Evolutionary conservation across 1,284 basidiomycete genomes (phyloP), one percentile per base, ranked within the genome.

Genomic region (Ganoderma multipileum): DNA sequence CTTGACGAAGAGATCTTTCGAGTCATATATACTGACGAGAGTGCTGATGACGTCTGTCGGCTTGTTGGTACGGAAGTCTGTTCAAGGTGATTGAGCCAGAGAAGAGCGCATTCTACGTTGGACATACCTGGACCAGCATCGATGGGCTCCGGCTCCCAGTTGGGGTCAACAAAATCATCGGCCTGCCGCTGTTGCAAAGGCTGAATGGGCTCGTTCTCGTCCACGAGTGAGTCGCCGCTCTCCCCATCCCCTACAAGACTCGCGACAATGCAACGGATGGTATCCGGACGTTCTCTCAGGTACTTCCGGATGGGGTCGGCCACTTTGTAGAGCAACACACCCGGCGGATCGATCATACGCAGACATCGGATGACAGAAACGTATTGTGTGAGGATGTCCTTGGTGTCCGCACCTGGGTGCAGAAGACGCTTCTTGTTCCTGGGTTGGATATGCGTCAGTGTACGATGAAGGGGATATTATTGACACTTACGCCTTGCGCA

Each of bases 341-440:
- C 97, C 0, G 92, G 92, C 0, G 96, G 95, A 78, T 99, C 97
- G 36, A 99, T 84, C 58, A 97, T 89, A 1, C 97, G 91, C 18
- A 99, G 82, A 75, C 95, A 96, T 71, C 93, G 92, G 76, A 99
- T 98, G 1, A 95, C 96, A 2, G 93, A 91, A n/a, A 99, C 95
- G 79, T 99, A 99, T 85, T 95, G 93, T 1, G 90, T 85, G 26
- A 99, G 85, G 70, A 99, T 97, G 73, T 95, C 90, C 74, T 94
- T 94, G 0, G 98, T 99, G 72, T 97, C 96, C 2, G 96, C 96
- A 11, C 97, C 98, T 0, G 98, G 98, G 78, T 99, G 97, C 16
- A 99, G 88, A 0, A 99, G 86, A 3, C 97, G 93, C 76, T 91
- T 93, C 63, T 88, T 86, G 75, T 95, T 95, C 33, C 95, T 96